Percentiles rank a stretch among this genome's conserved stretches.
phyloP scores from a whole-genome alignment of 495 filamentous ascomycete genomes.

The Letharia columbiana region DNA sequence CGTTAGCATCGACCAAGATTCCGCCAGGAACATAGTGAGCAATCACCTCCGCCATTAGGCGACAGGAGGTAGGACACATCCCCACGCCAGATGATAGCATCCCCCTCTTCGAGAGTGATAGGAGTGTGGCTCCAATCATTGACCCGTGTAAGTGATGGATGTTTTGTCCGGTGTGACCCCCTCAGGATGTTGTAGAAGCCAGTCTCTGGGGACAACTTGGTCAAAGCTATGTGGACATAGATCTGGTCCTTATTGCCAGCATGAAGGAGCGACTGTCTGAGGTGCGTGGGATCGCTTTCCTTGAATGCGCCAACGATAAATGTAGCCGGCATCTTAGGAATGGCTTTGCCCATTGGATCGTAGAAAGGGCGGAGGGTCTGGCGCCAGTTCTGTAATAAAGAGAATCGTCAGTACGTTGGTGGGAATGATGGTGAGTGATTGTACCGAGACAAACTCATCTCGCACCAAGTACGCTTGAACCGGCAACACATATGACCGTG shows the following conservation, averaged over 20 bases:
- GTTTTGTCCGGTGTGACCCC: neutral
- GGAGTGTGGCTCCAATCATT: neutral
- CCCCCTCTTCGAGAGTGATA: neutral
- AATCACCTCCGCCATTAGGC: neutral
- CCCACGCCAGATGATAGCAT: conserved; percentile 11
- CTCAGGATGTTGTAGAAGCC: neutral
- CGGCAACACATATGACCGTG: neutral
- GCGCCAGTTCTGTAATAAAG: neutral
- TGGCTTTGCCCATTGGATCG: neutral
- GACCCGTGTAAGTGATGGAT: neutral
- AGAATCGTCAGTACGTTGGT: too few species aligned
- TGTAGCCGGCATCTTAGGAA: neutral
- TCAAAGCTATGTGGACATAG: conserved; percentile 8
- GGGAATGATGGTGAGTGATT: neutral
- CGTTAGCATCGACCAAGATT: neutral
- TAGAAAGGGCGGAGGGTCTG: neutral
- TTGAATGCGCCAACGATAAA: neutral
- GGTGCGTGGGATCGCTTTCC: neutral
- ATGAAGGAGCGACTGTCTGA: neutral
- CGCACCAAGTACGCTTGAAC: neutral
- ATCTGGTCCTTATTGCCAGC: neutral
- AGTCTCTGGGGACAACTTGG: neutral
- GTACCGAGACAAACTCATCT: neutral
- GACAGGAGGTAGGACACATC: neutral
- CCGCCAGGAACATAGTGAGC: neutral